phyloP scores from a whole-genome alignment of 129 eudicot species.

The Mikania micrantha region DNA sequence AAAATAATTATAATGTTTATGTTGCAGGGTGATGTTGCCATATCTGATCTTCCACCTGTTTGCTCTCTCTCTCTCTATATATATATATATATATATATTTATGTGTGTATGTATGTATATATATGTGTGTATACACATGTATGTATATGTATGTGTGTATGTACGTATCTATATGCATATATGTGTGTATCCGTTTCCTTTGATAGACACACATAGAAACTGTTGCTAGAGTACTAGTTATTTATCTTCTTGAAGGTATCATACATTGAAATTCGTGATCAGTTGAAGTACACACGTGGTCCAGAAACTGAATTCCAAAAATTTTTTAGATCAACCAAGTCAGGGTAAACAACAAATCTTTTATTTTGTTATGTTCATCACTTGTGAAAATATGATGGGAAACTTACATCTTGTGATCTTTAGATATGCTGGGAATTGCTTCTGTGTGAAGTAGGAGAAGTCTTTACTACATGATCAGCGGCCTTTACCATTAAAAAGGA shows the following conservation, averaged over 20 bases:
- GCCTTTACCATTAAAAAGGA: conserved; percentile 30
- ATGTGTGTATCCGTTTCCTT: no score
- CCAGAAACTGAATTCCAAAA: conserved; percentile 61
- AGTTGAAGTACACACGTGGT: conserved; percentile 31
- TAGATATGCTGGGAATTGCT: conserved; percentile 48
- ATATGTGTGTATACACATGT: no score
- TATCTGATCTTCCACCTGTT: no score
- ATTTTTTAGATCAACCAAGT: conserved; percentile 53
- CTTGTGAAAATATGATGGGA: background rate
- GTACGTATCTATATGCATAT: no score
- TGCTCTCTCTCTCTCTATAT: no score
- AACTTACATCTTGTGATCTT: background rate
- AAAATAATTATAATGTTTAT: background rate
- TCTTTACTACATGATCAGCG: conserved; percentile 45
- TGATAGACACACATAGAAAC: background rate
- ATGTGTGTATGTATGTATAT: no score
- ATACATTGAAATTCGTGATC: conserved; percentile 40
- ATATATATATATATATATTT: no score
- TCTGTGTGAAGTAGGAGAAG: conserved; percentile 12
- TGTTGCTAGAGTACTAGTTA: conserved; percentile 13
- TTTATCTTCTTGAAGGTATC: conserved; percentile 30
- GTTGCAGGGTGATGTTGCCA: conserved; percentile 50
- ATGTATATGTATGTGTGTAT: no score
- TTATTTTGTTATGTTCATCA: background rate
- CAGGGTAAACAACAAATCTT: conserved; percentile 26